Base-by-base conservation (phyloP, 2,329 filamentous ascomycete species). In the Hymenoscyphus fructigenus region DNA sequence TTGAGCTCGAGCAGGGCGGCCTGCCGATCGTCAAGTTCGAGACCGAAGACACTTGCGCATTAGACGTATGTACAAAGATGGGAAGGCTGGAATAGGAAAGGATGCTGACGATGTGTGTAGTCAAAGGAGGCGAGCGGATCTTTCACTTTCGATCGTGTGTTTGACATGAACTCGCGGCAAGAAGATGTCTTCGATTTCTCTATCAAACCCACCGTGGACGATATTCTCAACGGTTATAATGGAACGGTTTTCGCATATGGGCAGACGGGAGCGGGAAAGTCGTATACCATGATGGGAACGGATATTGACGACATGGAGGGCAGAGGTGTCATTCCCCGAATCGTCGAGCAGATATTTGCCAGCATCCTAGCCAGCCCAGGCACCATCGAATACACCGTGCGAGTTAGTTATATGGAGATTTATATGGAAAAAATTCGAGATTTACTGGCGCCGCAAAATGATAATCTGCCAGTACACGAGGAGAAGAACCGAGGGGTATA, bases 371-470 rank as follows among this genome's bases (percentile, higher is more conserved):
- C 91, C 26, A 97, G 93, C 73, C 92, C 94, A 55, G 89, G 89
- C 73, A 96, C 92, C 71, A 97, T 98, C 77, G 95, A 98, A 79
- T 98, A 98, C 79, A 98, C 93, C n/a, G 94, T 99, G 61, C 88
- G 93, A 64, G 94, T 98, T 75, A 97, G 93, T 79, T 98, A 98
- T 80, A 97, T 99, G 93, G 95, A 99, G 80, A 98, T 99, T 70
- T 99, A 99, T 83, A 99, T 98, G 95, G 95, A 99, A 81, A 88
- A 91, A 72, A 98, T 99, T 77, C 88, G 94, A 74, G 95, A 99
- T 87, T 80, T 99, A 74, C 82, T 99, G 69, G 88, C 90, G 28
- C 95, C 95, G 12, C 91, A 93, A 66, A 97, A 98, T 79, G 94
- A 97, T 81, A 98, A 98, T 76, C 82, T 99, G 61, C 93, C 94